Conservation (phyloP, 495 filamentous ascomycete species). For the Aspergillus avenaceus region DNA sequence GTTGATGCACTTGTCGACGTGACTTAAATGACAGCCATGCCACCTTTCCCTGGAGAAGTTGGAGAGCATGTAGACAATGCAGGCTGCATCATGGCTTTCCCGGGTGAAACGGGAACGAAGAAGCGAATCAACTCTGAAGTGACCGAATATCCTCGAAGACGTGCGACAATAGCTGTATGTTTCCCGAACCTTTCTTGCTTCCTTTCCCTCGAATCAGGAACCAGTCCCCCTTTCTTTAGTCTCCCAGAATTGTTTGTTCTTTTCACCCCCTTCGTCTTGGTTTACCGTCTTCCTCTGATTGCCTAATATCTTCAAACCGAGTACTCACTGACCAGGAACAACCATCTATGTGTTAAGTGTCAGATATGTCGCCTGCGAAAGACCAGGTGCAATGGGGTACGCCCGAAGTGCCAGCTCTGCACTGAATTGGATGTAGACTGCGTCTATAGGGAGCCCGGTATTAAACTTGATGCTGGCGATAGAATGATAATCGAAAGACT, state of each 20-base stretch:
- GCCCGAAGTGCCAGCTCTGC: constrained; percentile 79
- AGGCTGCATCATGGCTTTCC: constrained; percentile 6
- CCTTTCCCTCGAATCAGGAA: constrained; percentile 2
- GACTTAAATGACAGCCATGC: constrained; percentile 8
- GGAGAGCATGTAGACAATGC: constrained; percentile 5
- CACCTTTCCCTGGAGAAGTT: constrained; percentile 17
- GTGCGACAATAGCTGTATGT: constrained; percentile 71
- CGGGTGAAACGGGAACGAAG: constrained; percentile 36
- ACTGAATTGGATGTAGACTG: constrained; percentile 78
- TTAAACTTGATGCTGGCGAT: constrained; percentile 82
- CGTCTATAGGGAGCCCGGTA: constrained; percentile 78
- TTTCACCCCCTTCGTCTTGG: background rate
- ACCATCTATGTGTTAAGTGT: constrained; percentile 47
- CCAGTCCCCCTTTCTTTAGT: background rate
- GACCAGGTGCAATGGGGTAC: constrained; percentile 77
- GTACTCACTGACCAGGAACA: constrained; percentile 1
- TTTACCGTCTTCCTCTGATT: background rate
- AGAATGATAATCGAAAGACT: constrained; percentile 78
- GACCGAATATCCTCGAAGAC: constrained; percentile 63
- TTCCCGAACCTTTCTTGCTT: background rate
- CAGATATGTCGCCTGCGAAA: constrained; percentile 82
- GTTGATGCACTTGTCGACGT: too few species aligned
- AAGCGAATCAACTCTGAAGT: constrained; percentile 63
- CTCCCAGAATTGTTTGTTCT: too few species aligned
- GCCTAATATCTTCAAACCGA: too few species aligned